Evolutionary conservation across 345 rosid genomes (phyloP), one percentile per base, ranked within the genome.

Genomic region (Reutealis trisperma): DNA sequence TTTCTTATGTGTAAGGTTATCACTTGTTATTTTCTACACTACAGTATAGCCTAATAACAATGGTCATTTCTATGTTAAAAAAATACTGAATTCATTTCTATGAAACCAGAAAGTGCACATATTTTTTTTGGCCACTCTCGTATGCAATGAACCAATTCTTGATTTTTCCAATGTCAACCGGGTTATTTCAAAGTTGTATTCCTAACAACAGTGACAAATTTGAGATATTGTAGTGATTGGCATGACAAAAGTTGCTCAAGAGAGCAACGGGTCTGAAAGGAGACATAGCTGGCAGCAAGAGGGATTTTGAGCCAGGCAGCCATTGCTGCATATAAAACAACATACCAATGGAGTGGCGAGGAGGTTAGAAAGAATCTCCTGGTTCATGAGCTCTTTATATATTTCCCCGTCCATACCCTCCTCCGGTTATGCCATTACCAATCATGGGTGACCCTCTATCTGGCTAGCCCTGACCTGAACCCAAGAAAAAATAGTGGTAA

Each of bases 1-100:
- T 37, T 34, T 42, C 63, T 80, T 76, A 42, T 32, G 32, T 55
- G 24, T 30, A 70, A 67, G 19, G 57, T 47, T 67, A n/a, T 16
- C 32, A 30, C 72, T 62, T 32, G 52, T 63, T n/a, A 54, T 54
- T 63, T 45, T 74, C n/a, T 74, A 47, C 15, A 15, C 47, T 25
- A 12, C 11, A 24, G 21, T 55, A 15, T 54, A 19, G 47, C 41
- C 14, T 37, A 71, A 42, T 52, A 52, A 52, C 6, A 22, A 51
- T 19, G 22, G 14, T 62, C 11, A 24, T 51, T 24, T 37, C 41
- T 51, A 18, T 49, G 57, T 62, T 76, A 59, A 49, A 59, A 57
- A 37, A 8, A 21, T 34, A 8, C 15, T 34, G 66, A 22, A 37
- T 59, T 41, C 4, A 3, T 54, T 18, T 37, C 24, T 72, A 9